Conservation (phyloP, 169 alveolate genomes). For the Babesia caballi region DNA sequence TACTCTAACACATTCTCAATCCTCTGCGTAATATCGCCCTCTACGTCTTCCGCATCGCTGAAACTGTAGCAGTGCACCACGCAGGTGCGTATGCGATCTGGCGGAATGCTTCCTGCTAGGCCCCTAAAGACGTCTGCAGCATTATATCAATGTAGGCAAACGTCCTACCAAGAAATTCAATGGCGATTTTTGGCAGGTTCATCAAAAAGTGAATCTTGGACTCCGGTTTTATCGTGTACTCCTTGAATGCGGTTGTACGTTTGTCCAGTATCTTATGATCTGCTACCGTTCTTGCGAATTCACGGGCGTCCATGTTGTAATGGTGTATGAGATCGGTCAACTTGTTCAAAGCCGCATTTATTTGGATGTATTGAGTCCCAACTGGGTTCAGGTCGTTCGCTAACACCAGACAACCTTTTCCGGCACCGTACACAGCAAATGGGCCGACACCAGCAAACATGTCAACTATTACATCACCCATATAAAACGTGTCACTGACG, state of each 20-base stretch:
- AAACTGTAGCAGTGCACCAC: conserved; percentile 54
- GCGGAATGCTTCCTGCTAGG: conserved; percentile 1
- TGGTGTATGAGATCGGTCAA: conserved; percentile 58
- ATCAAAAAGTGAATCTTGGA: conserved; percentile 76
- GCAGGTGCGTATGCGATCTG: conserved; percentile 1
- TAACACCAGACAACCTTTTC: conserved; percentile 81
- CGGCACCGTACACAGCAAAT: conserved; percentile 81
- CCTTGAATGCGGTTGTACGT: conserved; percentile 24
- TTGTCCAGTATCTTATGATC: conserved; percentile 34
- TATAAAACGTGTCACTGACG: conserved; percentile 63
- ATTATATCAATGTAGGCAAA: neutral
- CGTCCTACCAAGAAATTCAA: conserved; percentile 81
- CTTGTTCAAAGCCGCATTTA: conserved; percentile 78
- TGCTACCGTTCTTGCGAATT: conserved; percentile 44
- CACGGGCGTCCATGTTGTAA: conserved; percentile 81
- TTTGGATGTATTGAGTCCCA: conserved; percentile 72
- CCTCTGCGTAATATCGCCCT: conserved; percentile 22
- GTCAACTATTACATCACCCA: conserved; percentile 70
- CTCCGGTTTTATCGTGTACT: conserved; percentile 14
- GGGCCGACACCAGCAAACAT: conserved; percentile 89
- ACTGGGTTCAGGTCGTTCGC: conserved; percentile 88
- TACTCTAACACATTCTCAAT: neutral
- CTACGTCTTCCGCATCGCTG: conserved; percentile 23
- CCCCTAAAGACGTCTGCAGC: conserved; percentile 34
- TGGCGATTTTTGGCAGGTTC: conserved; percentile 87